phyloP scores from a whole-genome alignment of 164 flowering plant genomes.

The Dillenia suffruticosa region DNA sequence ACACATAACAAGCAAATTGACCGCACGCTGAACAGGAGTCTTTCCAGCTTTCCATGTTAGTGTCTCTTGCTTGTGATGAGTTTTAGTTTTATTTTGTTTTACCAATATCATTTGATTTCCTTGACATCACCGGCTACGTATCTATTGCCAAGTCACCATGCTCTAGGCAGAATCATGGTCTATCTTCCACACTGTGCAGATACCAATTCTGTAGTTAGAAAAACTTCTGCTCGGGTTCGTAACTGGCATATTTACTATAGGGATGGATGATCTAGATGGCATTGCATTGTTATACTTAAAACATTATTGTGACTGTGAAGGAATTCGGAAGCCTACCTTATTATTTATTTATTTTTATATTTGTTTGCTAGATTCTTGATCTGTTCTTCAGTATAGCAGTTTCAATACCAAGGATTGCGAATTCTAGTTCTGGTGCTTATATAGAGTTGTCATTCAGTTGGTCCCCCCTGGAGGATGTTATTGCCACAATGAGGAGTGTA shows the following conservation, averaged over 20 bases:
- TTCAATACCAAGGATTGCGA: constrained; percentile 68
- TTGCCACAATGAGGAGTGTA: too few relatives aligned
- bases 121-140: constrained; percentile 52
- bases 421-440: constrained; percentile 33
- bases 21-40: constrained; percentile 45
- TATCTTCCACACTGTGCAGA: constrained; percentile 99
- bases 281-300: too few relatives aligned
- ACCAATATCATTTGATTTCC: background rate
- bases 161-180: constrained; percentile 67
- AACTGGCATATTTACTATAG: too few relatives aligned
- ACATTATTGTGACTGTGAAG: too few relatives aligned
- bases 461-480: too few relatives aligned
- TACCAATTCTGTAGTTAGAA: constrained; percentile 80
- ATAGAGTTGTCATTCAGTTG: too few relatives aligned
- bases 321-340: too few relatives aligned
- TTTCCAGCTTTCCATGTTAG: constrained; percentile 71
- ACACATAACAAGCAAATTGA: constrained; percentile 59
- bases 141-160: constrained; percentile 85
- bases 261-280: too few relatives aligned
- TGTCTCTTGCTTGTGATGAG: background rate
- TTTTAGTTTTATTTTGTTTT: background rate
- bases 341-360: too few relatives aligned
- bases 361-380: constrained; percentile 50
- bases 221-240: constrained; percentile 78
- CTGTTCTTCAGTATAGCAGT: constrained; percentile 85